Evolutionary conservation across 495 filamentous ascomycete genomes (phyloP).

Genomic region (Trichoderma gamsii): DNA sequence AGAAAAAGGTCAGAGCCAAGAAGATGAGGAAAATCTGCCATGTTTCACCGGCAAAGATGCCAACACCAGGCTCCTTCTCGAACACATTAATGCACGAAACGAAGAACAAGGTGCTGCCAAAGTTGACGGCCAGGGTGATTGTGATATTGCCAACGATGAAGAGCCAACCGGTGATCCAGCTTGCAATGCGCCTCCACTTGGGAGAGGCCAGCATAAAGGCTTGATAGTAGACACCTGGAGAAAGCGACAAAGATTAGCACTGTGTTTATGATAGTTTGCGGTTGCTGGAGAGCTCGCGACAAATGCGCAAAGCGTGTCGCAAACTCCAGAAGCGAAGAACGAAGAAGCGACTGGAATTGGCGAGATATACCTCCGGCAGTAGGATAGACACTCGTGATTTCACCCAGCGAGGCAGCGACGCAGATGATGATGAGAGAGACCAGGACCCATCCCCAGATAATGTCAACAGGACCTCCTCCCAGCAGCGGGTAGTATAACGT

Average conservation of each 20-base stretch:
- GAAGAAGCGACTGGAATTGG: neutral
- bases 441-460: conserved; percentile 57
- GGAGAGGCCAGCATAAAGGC: conserved; percentile 48
- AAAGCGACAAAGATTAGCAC: neutral
- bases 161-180: conserved; percentile 63
- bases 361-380: conserved; percentile 39
- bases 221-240: conserved; percentile 45
- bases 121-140: conserved; percentile 63
- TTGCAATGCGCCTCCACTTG: conserved; percentile 38
- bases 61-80: conserved; percentile 31
- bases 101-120: conserved; percentile 54
- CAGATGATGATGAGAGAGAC: conserved; percentile 46
- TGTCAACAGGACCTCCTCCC: conserved; percentile 57
- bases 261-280: neutral
- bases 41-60: conserved; percentile 36
- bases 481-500: conserved; percentile 64
- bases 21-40: conserved; percentile 59
- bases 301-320: neutral
- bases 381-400: conserved; percentile 52
- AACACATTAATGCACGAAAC: conserved; percentile 51
- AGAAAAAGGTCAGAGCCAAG: conserved; percentile 49
- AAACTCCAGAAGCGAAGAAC: too few species aligned
- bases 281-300: neutral
- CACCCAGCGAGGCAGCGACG: conserved; percentile 47
- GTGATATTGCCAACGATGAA: conserved; percentile 66